phyloP scores from a whole-genome alignment of 2,329 filamentous ascomycete genomes.

The Ilyonectria mors-panacis region DNA sequence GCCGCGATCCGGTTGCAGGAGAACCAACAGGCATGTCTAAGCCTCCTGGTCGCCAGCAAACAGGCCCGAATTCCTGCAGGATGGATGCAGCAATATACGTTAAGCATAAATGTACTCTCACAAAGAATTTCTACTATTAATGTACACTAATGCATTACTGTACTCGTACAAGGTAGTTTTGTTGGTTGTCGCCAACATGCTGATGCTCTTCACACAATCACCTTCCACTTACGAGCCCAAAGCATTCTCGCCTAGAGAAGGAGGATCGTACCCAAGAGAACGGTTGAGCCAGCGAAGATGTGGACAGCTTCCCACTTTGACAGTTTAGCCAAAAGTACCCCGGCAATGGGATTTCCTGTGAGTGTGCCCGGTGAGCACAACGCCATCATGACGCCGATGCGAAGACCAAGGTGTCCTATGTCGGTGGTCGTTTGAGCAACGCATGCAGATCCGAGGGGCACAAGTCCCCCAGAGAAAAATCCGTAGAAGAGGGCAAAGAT shows the following conservation, averaged over 20 bases:
- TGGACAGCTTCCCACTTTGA: conserved; percentile 2
- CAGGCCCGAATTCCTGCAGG: not conserved
- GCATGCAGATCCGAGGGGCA: conserved; percentile 53
- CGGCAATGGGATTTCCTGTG: conserved; percentile 43
- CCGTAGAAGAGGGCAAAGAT: conserved; percentile 49
- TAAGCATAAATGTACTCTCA: not conserved
- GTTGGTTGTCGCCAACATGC: not conserved
- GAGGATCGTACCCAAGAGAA: not conserved
- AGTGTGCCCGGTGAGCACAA: conserved; percentile 47
- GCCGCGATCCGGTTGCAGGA: not conserved
- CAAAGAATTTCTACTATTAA: not conserved
- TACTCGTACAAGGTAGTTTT: not conserved
- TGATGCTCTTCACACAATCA: not conserved
- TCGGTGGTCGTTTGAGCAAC: conserved; percentile 50
- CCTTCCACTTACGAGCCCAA: not conserved
- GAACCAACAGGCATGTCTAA: not conserved
- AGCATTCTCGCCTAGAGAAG: not conserved
- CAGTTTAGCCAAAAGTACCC: not conserved
- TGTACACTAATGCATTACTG: not conserved
- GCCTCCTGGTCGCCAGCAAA: not conserved
- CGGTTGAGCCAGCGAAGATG: conserved; percentile 12
- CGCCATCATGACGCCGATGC: conserved; percentile 53
- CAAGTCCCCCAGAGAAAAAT: conserved; percentile 51
- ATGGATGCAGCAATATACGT: not conserved
- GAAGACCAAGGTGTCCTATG: conserved; percentile 49